Percentiles rank a stretch among this genome's conserved stretches.
Evolutionary conservation across 202 grass and related monocot genomes (phyloP).

Genomic region (Digitaria exilis): DNA sequence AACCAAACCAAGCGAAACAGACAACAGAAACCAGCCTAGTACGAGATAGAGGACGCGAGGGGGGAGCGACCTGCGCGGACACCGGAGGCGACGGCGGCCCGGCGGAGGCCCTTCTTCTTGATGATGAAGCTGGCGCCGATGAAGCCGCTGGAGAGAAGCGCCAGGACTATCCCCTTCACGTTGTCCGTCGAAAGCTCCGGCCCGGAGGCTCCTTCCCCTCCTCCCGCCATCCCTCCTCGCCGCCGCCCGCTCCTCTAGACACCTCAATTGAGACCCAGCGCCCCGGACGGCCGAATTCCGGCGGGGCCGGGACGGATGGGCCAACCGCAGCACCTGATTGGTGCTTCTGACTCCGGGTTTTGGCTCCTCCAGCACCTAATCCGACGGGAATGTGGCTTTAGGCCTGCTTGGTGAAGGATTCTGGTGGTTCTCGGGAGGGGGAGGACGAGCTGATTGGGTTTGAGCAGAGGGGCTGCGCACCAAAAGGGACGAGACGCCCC

Average conservation of each 20-base stretch:
- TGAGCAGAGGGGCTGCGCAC: constrained; percentile 9
- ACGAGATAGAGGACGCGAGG: not conserved
- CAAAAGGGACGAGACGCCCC: not conserved
- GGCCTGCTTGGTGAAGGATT: constrained; percentile 30
- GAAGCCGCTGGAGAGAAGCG: constrained; percentile 90
- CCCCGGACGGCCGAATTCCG: constrained; percentile 7
- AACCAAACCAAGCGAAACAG: constrained; percentile 20
- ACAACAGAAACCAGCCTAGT: not conserved
- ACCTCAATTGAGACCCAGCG: not conserved
- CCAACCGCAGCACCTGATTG: not conserved
- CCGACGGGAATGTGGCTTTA: constrained; percentile 1
- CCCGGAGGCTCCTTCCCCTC: constrained; percentile 27
- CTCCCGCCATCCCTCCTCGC: constrained; percentile 18
- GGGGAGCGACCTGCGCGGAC: constrained; percentile 68
- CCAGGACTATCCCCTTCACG: constrained; percentile 79
- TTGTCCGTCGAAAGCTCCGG: constrained; percentile 79
- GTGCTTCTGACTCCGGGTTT: not conserved
- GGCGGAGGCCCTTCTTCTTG: constrained; percentile 96
- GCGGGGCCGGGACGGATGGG: not conserved
- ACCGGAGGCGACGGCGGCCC: constrained; percentile 78
- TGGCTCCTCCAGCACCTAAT: not conserved
- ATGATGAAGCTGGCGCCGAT: constrained; percentile 98
- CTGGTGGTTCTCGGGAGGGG: not conserved
- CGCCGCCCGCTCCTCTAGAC: not conserved
- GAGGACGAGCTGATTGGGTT: constrained; percentile 40